Base-by-base conservation (phyloP, 441 rosid species). In the Euphorbia corollata region DNA sequence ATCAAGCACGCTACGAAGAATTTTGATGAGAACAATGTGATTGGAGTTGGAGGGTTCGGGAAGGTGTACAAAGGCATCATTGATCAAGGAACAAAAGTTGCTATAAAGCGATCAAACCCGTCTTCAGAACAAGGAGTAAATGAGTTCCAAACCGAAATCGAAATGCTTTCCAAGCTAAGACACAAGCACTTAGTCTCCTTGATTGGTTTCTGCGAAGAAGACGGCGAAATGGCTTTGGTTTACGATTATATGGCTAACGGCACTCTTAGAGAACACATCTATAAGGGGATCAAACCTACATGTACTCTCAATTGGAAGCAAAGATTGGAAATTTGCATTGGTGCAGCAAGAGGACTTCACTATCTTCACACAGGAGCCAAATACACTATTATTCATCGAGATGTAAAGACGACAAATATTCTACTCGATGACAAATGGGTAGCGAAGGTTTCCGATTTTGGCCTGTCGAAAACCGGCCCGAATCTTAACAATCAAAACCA, bases 41-140 rank as follows among this genome's bases (percentile, higher is more conserved):
- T 88, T 36, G 97, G 97, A 10, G 89, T 90, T n/a, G 92, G 97
- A 78, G 97, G 97, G 18, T 90, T 87, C 24, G 97, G 97, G 27
- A 90, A 90, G 74, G 97, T 90, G 55, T 87, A 86, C 69, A 90
- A 87, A 75, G 98, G 98, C 19, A 72, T 84, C 24, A 76, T 92
- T 34, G 96, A 88, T 34, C 86, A 84, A 60, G 75, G 75, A 61
- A 86, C 81, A 48, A 79, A 84, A 72, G 96, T 92, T 1, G 98
- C 98, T 0, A 78, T 92, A 69, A 92, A 90, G 74, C 80, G 93
- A 78, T 88, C 96, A 64, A 86, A 88, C 79, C 96, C 91, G 0
- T 84, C 82, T 45, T 92, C 95, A 13, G 87, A 89, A 59, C 98
- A 92, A 79, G 98, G 98, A 48, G 83, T 88, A 3, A 68, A 84